A percentile compares a stretch with the other conserved stretches of the same genome.
These are phyloP conservation scores for Adansonia madagascariensis DNA, from an alignment of 441 rosid genomes.

Conservation along the genomic window DNA sequence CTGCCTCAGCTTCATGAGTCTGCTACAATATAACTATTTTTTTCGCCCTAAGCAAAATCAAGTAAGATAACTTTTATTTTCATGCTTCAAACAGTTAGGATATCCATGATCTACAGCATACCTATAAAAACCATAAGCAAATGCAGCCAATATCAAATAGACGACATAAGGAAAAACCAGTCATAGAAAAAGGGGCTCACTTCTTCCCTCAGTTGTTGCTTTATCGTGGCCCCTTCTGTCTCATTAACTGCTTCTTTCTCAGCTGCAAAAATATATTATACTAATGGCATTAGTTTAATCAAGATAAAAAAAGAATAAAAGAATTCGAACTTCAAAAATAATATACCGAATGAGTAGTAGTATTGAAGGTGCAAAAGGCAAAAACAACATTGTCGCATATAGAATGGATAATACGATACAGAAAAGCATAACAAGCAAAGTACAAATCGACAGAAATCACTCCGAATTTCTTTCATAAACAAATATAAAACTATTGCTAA, in stretches of 20 bases:
- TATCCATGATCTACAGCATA: not conserved
- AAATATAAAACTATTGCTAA: not conserved
- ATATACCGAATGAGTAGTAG: no score
- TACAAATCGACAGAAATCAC: not conserved
- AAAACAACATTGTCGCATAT: not conserved
- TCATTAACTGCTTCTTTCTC: conserved; percentile 90
- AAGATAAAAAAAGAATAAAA: not conserved
- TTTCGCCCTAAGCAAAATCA: not conserved
- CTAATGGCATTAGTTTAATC: conserved; percentile 12
- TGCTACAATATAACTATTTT: not conserved
- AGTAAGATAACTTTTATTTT: not conserved
- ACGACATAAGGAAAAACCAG: not conserved
- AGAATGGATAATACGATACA: not conserved
- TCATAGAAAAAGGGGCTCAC: conserved; percentile 45
- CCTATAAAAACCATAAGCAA: not conserved
- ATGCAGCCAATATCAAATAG: not conserved
- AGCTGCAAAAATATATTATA: conserved; percentile 51
- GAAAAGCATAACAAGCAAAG: not conserved
- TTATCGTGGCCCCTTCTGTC: conserved; percentile 90
- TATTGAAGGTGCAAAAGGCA: not conserved
- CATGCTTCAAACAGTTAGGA: not conserved
- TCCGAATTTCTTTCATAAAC: not conserved
- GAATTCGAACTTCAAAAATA: no score
- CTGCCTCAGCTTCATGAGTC: conserved; percentile 8
- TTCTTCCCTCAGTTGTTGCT: conserved; percentile 77